A percentile compares a stretch with the other conserved stretches of the same genome.
Evolutionary conservation across 2,329 filamentous ascomycete genomes (phyloP).

Genomic region (Endoconidiophora laricicola): DNA sequence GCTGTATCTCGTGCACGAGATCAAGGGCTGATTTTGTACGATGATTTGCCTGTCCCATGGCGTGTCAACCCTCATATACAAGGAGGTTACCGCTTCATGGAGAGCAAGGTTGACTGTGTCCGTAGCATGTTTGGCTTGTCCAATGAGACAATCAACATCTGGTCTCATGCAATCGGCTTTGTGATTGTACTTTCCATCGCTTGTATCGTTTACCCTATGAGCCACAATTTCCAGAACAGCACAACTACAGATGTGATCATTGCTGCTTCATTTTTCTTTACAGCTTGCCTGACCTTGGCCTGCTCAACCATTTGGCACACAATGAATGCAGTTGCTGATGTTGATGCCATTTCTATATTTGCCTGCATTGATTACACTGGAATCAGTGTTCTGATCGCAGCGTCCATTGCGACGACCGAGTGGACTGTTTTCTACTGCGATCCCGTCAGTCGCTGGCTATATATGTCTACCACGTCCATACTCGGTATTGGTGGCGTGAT

Average conservation of each 20-base stretch:
- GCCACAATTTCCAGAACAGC: conserved; percentile 70
- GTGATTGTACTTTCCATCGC: conserved; percentile 73
- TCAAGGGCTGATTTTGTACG: conserved; percentile 70
- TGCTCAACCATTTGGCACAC: conserved; percentile 98
- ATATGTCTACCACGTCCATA: conserved; percentile 65
- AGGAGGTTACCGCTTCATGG: conserved; percentile 81
- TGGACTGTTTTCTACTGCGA: conserved; percentile 99
- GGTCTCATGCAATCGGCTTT: conserved; percentile 86
- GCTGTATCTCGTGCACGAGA: conserved; percentile 62
- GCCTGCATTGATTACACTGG: conserved; percentile 97
- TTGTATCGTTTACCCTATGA: conserved; percentile 89
- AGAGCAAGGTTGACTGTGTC: conserved; percentile 79
- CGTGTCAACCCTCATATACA: conserved; percentile 86
- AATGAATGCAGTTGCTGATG: conserved; percentile 90
- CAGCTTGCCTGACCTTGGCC: conserved; percentile 82
- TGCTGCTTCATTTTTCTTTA: conserved; percentile 88
- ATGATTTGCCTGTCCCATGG: conserved; percentile 85
- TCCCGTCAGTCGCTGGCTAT: conserved; percentile 66
- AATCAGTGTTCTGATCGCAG: conserved; percentile 84
- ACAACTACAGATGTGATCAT: conserved; percentile 81
- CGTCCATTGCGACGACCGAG: conserved; percentile 94
- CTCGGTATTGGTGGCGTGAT: conserved; percentile 79
- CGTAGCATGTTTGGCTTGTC: conserved; percentile 68
- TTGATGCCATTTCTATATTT: conserved; percentile 80
- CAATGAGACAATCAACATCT: conserved; percentile 95